Base-by-base conservation (phyloP, 352 stramenopile species). In the Phytophthora pini region DNA sequence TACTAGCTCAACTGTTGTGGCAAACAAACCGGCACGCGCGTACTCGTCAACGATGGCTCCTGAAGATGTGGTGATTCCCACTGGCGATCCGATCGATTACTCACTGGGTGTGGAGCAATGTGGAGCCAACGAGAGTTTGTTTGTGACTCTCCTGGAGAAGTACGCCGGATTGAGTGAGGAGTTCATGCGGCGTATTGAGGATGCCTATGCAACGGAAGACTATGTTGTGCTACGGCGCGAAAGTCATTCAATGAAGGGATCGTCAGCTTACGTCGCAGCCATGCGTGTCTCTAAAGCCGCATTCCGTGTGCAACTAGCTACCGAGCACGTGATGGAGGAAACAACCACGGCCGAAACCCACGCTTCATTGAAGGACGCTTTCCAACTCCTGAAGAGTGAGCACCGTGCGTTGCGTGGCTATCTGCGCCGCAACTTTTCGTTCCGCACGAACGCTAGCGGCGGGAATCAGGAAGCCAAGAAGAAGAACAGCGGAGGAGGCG, bases 231-330 rank as follows among this genome's bases (percentile, higher is more conserved):
- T 95, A 24, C 74, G 86, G 4, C 81, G 85, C 4, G 86, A 94
- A 58, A 90, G 82, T 51, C 88, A 95, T 58, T 95, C 88, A 10
- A 62, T 95, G n/a, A 95, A 95, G 62, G 87, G 88, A n/a, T 93
- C 84, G 6, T 94, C 88, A 1, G 88, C 88, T 9, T 95, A 95
- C 43, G 86, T 94, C 2, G 88, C 88, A 7, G 88, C 88, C 1
- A 80, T 93, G 76, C 82, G 88, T 26, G 83, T 95, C 26, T 93
- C 84, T 9, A 95, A 95, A 63, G 78, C 84, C 8, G 79, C 88
- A 15, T 94, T 93, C 72, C 83, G 88, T 13, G 65, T 95, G 4
- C 85, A 95, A 65, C 61, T 94, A 3, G 83, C 83, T 3, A 91
- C 80, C 7, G 86, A 92, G 49, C 80, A 88, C 15, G 67, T 93